Conservation (phyloP, 1,139 yeast species). For the Debaryomycetaceae sp. region DNA sequence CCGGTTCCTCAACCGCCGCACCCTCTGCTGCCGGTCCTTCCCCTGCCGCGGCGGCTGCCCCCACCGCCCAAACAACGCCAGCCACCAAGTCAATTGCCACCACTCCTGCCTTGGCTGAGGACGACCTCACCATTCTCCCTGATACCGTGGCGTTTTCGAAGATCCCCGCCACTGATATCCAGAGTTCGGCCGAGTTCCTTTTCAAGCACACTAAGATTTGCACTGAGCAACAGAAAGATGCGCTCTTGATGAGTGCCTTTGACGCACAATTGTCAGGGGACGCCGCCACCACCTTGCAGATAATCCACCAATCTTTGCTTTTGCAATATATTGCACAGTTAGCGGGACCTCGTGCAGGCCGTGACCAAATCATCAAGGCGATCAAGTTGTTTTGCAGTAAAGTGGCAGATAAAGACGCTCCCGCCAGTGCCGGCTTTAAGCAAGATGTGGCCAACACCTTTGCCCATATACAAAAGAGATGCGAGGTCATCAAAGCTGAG, state of each 20-base stretch:
- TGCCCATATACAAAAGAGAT: conserved; percentile 69
- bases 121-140: conserved; percentile 37
- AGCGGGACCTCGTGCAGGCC: conserved; percentile 37
- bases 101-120: conserved; percentile 9
- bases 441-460: conserved; percentile 72
- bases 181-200: conserved; percentile 49
- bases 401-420: conserved; percentile 48
- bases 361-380: conserved; percentile 44
- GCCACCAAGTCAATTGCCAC: conserved; percentile 8
- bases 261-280: conserved; percentile 71
- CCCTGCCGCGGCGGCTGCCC: conserved; percentile 13
- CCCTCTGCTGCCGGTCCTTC: conserved; percentile 8
- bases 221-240: conserved; percentile 83
- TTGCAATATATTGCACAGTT: conserved; percentile 74
- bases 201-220: conserved; percentile 64
- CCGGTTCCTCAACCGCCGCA: conserved; percentile 7
- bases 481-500: conserved; percentile 53
- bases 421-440: conserved; percentile 62
- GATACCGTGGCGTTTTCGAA: conserved; percentile 66
- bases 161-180: conserved; percentile 46
- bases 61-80: conserved; percentile 9
- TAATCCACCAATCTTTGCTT: conserved; percentile 75
- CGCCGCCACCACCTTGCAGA: conserved; percentile 47
- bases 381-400: conserved; percentile 68
- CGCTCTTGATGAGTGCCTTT: conserved; percentile 88